Conservation (phyloP, 106 monocot genomes). For the Hemerocallis citrina region DNA sequence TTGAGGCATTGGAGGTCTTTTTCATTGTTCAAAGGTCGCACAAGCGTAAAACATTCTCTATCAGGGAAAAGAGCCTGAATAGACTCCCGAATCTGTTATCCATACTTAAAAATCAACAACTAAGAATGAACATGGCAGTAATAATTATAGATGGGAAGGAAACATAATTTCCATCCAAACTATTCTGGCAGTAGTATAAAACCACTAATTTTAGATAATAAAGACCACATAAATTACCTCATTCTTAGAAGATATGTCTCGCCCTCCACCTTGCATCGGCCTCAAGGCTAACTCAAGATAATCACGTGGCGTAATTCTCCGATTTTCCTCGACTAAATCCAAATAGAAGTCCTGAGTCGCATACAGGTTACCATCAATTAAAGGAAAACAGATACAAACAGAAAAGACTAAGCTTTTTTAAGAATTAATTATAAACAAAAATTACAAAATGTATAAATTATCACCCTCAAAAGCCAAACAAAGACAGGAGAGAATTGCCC, state of each 20-base stretch:
- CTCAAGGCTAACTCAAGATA: slow-evolving; percentile 85
- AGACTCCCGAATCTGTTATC: slow-evolving; percentile 68
- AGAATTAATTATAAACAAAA: too few relatives aligned
- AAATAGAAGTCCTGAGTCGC: slow-evolving; percentile 72
- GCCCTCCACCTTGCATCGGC: slow-evolving; percentile 58
- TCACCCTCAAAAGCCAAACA: slow-evolving; percentile 65
- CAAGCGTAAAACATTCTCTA: slow-evolving; percentile 85
- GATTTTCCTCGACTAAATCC: slow-evolving; percentile 67
- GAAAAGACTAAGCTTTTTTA: too few relatives aligned
- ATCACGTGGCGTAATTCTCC: slow-evolving; percentile 76
- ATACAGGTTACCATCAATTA: too few relatives aligned
- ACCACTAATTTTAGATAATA: not conserved
- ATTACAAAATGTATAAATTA: too few relatives aligned
- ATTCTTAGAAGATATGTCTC: slow-evolving; percentile 61
- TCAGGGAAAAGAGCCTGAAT: slow-evolving; percentile 89
- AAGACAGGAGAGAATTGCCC: slow-evolving; percentile 64
- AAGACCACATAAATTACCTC: slow-evolving; percentile 33
- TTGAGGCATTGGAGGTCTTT: slow-evolving; percentile 74
- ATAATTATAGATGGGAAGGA: not conserved
- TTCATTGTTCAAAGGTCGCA: slow-evolving; percentile 77
- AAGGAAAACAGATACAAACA: too few relatives aligned
- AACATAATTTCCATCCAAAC: not conserved
- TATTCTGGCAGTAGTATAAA: too few relatives aligned
- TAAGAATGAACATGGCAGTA: not conserved
- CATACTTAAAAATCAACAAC: not conserved